Evolutionary conservation across 164 flowering plant species (phyloP).

Genomic region (Berberis thunbergii): DNA sequence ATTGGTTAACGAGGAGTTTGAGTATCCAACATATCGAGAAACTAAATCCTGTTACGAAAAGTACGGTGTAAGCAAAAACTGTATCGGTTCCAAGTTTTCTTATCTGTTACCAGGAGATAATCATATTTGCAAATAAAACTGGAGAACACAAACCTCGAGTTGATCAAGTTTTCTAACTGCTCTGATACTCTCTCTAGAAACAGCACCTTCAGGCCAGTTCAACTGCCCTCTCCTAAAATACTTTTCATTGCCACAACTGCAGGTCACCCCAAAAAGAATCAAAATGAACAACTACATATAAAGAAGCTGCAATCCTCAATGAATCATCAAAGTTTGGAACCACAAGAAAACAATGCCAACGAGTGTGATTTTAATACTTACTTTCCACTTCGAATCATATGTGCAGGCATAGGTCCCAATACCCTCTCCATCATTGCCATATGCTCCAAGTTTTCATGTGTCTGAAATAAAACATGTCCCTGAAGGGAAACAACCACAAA

Average conservation of each 20-base stretch:
- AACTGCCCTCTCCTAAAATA: conserved; percentile 57
- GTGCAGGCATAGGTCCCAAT: conserved; percentile 69
- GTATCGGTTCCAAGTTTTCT: too few relatives aligned
- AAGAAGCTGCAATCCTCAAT: neutral
- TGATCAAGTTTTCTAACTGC: conserved; percentile 60
- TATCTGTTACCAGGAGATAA: too few relatives aligned
- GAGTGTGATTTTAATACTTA: conserved; percentile 17
- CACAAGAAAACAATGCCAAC: neutral
- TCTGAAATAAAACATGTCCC: conserved; percentile 82
- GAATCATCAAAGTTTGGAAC: neutral
- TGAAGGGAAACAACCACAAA: conserved; percentile 18
- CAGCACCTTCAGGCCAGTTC: conserved; percentile 91
- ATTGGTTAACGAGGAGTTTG: conserved; percentile 34
- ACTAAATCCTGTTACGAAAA: conserved; percentile 42
- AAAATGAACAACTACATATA: neutral
- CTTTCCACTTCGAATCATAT: conserved; percentile 57
- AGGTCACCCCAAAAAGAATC: neutral
- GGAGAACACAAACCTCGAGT: conserved; percentile 39
- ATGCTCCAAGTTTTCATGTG: conserved; percentile 89
- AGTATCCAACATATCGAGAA: conserved; percentile 28
- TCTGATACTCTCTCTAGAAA: conserved; percentile 72
- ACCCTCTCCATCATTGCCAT: conserved; percentile 96
- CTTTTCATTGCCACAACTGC: conserved; percentile 55
- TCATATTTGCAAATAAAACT: too few relatives aligned
- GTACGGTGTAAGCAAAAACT: neutral